phyloP scores from a whole-genome alignment of 192 early-diverging fungal species.

The Martensiomyces pterosporus region DNA sequence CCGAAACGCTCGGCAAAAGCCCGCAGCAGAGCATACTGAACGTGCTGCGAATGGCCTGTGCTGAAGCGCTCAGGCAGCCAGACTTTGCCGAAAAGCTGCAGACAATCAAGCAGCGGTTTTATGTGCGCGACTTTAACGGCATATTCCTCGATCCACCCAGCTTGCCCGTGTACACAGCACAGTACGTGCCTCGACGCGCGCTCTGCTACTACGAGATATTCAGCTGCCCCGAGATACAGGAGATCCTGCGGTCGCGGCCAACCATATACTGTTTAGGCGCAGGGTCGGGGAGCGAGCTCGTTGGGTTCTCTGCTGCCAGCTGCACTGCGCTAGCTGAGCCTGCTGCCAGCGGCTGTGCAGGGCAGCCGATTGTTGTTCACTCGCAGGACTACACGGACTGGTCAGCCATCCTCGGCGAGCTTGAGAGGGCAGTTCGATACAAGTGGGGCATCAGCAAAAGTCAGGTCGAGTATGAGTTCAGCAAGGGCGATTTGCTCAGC shows the following conservation, averaged over 20 bases:
- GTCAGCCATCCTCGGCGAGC: constrained; percentile 47
- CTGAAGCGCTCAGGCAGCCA: constrained; percentile 51
- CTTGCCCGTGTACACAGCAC: constrained; percentile 78
- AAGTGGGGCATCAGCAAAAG: constrained; percentile 47
- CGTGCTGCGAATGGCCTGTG: constrained; percentile 61
- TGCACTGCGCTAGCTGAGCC: constrained; percentile 4
- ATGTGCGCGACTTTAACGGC: constrained; percentile 71
- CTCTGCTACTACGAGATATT: constrained; percentile 83
- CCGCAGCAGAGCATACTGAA: constrained; percentile 56
- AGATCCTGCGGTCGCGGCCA: constrained; percentile 46
- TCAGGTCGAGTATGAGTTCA: constrained; percentile 55
- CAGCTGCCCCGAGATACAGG: constrained; percentile 38
- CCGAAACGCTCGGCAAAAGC: constrained; percentile 6
- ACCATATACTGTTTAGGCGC: constrained; percentile 69
- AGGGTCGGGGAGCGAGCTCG: constrained; percentile 81
- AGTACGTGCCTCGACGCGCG: constrained; percentile 80
- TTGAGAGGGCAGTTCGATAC: constrained; percentile 53
- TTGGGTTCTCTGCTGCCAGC: constrained; percentile 71
- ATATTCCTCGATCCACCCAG: constrained; percentile 75
- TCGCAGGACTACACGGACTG: constrained; percentile 66
- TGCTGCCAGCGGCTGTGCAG: constrained; percentile 2
- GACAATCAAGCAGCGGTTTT: constrained; percentile 79
- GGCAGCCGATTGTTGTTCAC: constrained; percentile 32
- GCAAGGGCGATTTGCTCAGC: constrained; percentile 58
- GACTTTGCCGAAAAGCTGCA: constrained; percentile 63